A percentile compares a stretch with the other conserved stretches of the same genome.
Evolutionary conservation across 176 grass and related monocot species (phyloP).

Genomic region (Panicum miliaceum): DNA sequence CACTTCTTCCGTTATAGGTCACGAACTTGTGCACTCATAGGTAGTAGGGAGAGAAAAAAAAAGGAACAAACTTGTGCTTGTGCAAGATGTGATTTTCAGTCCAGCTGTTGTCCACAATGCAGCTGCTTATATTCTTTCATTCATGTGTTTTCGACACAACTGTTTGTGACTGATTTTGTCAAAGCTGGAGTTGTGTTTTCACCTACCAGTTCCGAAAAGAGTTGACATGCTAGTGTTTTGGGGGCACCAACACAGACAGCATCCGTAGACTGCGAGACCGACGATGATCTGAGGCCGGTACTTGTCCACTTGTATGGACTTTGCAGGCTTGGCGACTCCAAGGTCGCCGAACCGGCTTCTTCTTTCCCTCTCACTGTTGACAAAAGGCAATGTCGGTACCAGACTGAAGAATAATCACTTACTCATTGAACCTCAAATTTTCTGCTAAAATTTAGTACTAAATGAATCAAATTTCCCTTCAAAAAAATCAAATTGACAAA

Average conservation of each 20-base stretch:
- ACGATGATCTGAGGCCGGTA: background rate
- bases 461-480: background rate
- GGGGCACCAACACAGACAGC: background rate
- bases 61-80: background rate
- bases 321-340: background rate
- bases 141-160: background rate
- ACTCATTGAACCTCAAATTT: background rate
- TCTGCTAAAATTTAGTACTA: background rate
- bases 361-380: background rate
- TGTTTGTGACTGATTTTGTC: slow-evolving; percentile 25
- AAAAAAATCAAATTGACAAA: background rate
- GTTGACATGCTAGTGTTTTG: slow-evolving; percentile 31
- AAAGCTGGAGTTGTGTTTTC: slow-evolving; percentile 23
- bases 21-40: background rate
- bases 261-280: background rate
- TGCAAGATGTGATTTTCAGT: background rate
- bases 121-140: background rate
- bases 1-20: background rate
- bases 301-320: background rate
- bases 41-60: background rate
- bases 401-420: background rate
- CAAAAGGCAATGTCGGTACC: background rate
- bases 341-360: background rate
- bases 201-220: slow-evolving; percentile 27
- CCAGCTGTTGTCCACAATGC: slow-evolving; percentile 11